Base-by-base conservation (phyloP, 495 filamentous ascomycete species). In the Penicillium waksmanii region DNA sequence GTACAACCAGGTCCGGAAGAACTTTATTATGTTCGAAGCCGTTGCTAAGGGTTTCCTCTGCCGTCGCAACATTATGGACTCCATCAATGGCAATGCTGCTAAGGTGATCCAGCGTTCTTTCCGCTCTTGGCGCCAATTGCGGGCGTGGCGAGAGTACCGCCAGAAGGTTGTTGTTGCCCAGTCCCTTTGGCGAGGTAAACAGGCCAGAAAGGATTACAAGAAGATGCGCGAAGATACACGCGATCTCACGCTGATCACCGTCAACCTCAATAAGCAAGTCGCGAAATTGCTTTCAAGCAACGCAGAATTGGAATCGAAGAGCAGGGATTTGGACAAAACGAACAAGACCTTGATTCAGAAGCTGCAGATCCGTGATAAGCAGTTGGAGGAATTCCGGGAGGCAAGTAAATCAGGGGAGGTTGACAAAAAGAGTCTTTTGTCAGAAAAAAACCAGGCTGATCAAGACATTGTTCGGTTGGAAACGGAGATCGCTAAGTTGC, bases 211-310 rank as follows among this genome's bases (percentile, higher is more conserved):
- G 53, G 85, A 82, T 51, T 98, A 98, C 81, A 97, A 96, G 85
- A 86, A 72, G 44, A 74, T 96, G 54, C 90, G 96, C 51, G 94
- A 96, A 73, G 96, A 98, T 72, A 93, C 95, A 40, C 89, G 96
- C 67, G 95, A 98, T 81, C 85, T 98, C 65, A 97, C 97, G 79
- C 92, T 97, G 73, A 98, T 98, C 63, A 97, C 93, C 13, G 98
- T 98, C 79, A 98, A 96, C 80, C 77, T 98, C 67, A 96, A 98
- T 80, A 97, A 98, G 81, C 98, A 98, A 84, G 95, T 98, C 55
- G 91, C 97, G 54, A 96, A 99, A 77, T 81, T 99, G 64, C 23
- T 23, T 23, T 23, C 23, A 23, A 23, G 23, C 23, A 23, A 23
- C 23, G n/a, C n/a, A n/a, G n/a, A n/a, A n/a, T n/a, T n/a, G n/a